These are phyloP conservation scores for Xylaria sp. DNA, from an alignment of 2,329 filamentous ascomycete genomes.

Conservation along the genomic window DNA sequence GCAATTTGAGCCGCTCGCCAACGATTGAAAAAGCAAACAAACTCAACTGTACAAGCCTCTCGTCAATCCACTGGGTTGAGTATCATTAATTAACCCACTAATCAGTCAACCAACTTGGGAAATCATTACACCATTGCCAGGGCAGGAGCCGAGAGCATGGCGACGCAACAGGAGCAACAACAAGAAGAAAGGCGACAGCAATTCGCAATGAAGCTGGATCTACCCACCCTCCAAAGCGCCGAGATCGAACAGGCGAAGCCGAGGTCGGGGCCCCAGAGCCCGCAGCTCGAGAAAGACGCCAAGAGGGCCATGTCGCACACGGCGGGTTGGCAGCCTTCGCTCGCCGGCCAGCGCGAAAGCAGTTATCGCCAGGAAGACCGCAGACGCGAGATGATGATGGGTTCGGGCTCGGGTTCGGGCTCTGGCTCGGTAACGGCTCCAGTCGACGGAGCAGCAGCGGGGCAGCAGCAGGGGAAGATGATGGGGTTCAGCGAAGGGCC, in stretches of 20 bases:
- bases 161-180: slow-evolving; percentile 4
- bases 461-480: slow-evolving; percentile 30
- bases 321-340: slow-evolving; percentile 59
- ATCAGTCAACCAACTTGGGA: not conserved
- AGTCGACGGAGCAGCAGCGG: not conserved
- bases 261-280: slow-evolving; percentile 39
- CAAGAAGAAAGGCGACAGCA: not conserved
- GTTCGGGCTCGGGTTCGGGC: slow-evolving; percentile 42
- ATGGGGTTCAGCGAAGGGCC: slow-evolving; percentile 52
- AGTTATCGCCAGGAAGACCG: slow-evolving; percentile 66
- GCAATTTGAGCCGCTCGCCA: not conserved
- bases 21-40: not conserved
- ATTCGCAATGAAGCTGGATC: slow-evolving; percentile 23
- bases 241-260: slow-evolving; percentile 30
- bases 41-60: not conserved
- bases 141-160: not conserved
- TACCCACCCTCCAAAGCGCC: slow-evolving; percentile 17
- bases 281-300: slow-evolving; percentile 50
- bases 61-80: no score
- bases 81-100: not conserved
- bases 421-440: not conserved
- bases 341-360: slow-evolving; percentile 56
- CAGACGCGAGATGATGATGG: slow-evolving; percentile 64
- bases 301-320: slow-evolving; percentile 53
- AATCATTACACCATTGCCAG: no score